Base-by-base conservation (phyloP, 1,284 basidiomycete genomes). In the Athelia psychrophila region DNA sequence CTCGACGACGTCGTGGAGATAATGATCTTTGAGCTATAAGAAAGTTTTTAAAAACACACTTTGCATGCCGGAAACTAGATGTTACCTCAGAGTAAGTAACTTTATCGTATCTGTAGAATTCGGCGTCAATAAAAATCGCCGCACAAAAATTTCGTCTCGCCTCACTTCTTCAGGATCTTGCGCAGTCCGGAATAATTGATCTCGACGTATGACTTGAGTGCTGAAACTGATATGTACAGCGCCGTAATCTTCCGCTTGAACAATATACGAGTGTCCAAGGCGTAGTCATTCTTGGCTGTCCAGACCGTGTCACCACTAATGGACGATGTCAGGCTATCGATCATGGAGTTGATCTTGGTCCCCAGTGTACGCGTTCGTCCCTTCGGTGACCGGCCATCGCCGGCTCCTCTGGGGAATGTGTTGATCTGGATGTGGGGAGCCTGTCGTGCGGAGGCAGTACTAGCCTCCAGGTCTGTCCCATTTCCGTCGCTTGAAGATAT, bases 111-210 rank as follows among this genome's bases (percentile, higher is more conserved):
- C 91, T 92, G 55, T 32, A 35, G 27, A 36, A 24, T 56, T 58
- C 47, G 56, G 38, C 13, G 50, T 30, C 18, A 40, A 32, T 20
- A 48, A 25, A 46, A 32, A 23, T 42, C 9, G 10, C 8, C 38
- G 19, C 49, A 48, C 47, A 49, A 42, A 51, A 44, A 44, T 40
- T 36, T 46, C 54, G 3, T 6, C 27, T 67, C 83, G 54, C n/a
- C n/a, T n/a, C 65, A 93, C 89, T 98, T 98, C 71, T 99, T 99
- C 62, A 98, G 68, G 36, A 98, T 96, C 78, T 99, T 98, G 61
- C 93, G 84, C 73, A 98, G 93, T 0, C 95, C 97, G 0, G 92
- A 92, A 64, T 93, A 81, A 71, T 99, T 99, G 51, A 98, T 78
- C 61, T 98, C 92, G 47, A 95, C 86, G 60, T 95, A 99, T n/a